A percentile compares a stretch with the other conserved stretches of the same genome.
phyloP scores from a whole-genome alignment of 1,139 yeast genomes.

The Taiozyma sp. region DNA sequence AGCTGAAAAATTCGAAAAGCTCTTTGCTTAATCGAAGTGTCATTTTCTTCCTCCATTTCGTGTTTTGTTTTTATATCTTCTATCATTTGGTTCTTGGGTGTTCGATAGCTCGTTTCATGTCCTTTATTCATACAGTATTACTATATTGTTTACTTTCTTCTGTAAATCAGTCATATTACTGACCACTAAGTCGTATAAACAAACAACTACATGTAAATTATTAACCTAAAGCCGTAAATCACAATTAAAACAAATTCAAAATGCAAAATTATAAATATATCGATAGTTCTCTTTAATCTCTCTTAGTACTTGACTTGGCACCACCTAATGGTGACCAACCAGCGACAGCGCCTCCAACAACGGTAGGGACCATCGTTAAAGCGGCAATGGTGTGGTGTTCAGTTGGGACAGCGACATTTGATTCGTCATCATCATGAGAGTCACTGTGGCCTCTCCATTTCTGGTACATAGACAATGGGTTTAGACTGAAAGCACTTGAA shows the following conservation, averaged over 20 bases:
- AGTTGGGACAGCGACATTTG: not conserved
- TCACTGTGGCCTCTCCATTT: constrained; percentile 21
- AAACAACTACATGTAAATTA: not conserved
- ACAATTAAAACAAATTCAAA: not conserved
- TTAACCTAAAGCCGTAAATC: not conserved
- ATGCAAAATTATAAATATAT: not conserved
- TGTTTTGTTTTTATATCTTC: not conserved
- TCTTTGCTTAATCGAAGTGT: constrained; percentile 24
- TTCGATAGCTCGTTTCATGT: not conserved
- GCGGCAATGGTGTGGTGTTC: constrained; percentile 33
- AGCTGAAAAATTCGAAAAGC: constrained; percentile 41
- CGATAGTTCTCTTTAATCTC: not conserved
- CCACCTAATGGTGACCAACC: constrained; percentile 33
- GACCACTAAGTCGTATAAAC: not conserved
- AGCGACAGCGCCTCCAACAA: constrained; percentile 50
- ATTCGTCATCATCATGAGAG: constrained; percentile 13
- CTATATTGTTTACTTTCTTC: not conserved
- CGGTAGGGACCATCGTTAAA: constrained; percentile 44
- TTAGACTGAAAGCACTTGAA: constrained; percentile 5
- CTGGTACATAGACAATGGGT: constrained; percentile 22
- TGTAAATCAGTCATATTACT: no score
- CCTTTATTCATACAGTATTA: not conserved
- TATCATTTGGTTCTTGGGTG: not conserved
- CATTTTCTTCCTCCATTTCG: not conserved
- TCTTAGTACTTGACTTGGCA: not conserved